These are phyloP conservation scores for Sordariomycetes sp. DNA, from an alignment of 2,329 filamentous ascomycete genomes.

Conservation along the genomic window DNA sequence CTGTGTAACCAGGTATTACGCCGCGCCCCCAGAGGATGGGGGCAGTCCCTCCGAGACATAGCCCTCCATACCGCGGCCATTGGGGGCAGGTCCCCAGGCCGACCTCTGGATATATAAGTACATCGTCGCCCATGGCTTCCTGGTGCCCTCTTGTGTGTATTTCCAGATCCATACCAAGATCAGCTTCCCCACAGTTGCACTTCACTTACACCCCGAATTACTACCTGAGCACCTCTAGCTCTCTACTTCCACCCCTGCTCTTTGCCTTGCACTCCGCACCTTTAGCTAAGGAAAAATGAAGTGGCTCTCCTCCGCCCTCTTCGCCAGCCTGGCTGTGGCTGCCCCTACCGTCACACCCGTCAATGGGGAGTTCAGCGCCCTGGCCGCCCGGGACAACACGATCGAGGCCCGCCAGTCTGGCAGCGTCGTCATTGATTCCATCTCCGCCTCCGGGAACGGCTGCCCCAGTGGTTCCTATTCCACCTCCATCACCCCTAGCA, in stretches of 20 bases:
- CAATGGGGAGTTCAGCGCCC: background rate
- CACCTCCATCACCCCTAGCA: background rate
- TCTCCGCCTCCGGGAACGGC: slow-evolving; percentile 1
- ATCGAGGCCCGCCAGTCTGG: background rate
- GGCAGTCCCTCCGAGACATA: background rate
- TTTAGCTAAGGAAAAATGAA: background rate
- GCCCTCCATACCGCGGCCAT: background rate
- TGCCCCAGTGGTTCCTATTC: slow-evolving; percentile 1
- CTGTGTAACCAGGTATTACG: background rate
- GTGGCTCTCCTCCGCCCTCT: background rate
- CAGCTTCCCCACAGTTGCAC: background rate
- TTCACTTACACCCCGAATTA: background rate
- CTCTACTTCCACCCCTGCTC: background rate
- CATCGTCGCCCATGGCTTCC: background rate
- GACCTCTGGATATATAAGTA: background rate
- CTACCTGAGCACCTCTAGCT: background rate
- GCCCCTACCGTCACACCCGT: background rate
- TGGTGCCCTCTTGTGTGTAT: background rate
- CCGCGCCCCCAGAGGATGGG: background rate
- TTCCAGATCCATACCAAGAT: background rate
- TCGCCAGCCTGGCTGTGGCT: background rate
- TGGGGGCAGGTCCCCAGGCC: background rate
- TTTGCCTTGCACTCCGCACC: background rate
- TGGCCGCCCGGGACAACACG: background rate
- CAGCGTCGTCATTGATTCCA: slow-evolving; percentile 1